Conservation (phyloP, 345 rosid genomes). For the Abelmoschus esculentus region DNA sequence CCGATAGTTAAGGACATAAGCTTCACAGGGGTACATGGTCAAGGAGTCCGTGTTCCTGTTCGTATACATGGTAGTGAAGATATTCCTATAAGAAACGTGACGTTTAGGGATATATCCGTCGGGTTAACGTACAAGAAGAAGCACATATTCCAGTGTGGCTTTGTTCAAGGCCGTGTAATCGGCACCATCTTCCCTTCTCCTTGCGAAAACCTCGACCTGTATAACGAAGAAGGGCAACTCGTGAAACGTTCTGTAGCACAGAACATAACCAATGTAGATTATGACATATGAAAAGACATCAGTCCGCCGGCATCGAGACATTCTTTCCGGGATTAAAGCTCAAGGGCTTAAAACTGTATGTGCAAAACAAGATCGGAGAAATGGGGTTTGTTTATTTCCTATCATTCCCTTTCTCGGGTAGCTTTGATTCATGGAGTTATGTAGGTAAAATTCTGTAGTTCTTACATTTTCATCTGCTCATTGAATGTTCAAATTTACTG, state of each 20-base stretch:
- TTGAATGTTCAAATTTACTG: neutral
- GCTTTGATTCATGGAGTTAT: constrained; percentile 10
- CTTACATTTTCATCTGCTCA: constrained; percentile 5
- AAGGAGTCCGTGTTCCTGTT: constrained; percentile 90
- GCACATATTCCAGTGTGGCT: constrained; percentile 87
- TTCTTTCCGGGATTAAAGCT: neutral
- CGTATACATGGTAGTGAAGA: constrained; percentile 87
- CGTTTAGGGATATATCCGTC: constrained; percentile 81
- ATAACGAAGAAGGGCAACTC: constrained; percentile 61
- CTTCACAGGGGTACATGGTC: constrained; percentile 75
- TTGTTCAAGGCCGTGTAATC: constrained; percentile 73
- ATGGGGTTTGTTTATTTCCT: constrained; percentile 1
- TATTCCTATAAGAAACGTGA: constrained; percentile 72
- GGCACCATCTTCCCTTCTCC: constrained; percentile 89
- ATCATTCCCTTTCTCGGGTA: neutral
- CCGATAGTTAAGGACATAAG: constrained; percentile 61
- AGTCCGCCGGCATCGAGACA: neutral
- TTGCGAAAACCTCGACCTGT: constrained; percentile 81
- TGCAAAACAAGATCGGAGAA: constrained; percentile 13
- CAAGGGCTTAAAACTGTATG: neutral
- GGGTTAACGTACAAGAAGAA: constrained; percentile 91
- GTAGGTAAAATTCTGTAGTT: constrained; percentile 18
- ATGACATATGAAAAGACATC: constrained; percentile 38
- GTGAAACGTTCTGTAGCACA: constrained; percentile 59
- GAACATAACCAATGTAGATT: constrained; percentile 77